These are phyloP conservation scores for Hortiboletus flavorubellus DNA, from an alignment of 768 basidiomycete genomes.

Conservation along the genomic window DNA sequence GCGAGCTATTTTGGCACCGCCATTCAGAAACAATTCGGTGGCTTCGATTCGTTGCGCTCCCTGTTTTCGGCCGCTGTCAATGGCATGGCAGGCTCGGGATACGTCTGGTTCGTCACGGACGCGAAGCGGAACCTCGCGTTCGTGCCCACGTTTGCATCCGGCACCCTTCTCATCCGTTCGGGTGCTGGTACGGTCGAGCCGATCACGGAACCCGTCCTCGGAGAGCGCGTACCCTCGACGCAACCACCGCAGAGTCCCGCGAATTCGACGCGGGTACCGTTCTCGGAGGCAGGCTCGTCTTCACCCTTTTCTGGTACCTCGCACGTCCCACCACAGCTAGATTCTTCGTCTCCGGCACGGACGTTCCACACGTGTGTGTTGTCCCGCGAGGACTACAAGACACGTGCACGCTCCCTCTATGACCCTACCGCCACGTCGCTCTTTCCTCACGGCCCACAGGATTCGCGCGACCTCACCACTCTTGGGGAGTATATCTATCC, in stretches of 20 bases:
- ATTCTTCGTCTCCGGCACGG: slow-evolving; percentile 30
- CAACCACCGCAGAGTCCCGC: background rate
- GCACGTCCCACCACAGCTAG: slow-evolving; percentile 24
- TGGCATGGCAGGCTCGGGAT: slow-evolving; percentile 79
- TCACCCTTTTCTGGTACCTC: slow-evolving; percentile 46
- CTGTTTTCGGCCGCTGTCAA: slow-evolving; percentile 70
- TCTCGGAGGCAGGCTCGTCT: slow-evolving; percentile 24
- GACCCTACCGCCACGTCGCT: slow-evolving; percentile 17
- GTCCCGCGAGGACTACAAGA: slow-evolving; percentile 2
- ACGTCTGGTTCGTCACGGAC: slow-evolving; percentile 86
- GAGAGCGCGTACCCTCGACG: slow-evolving; percentile 14
- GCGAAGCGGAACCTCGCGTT: slow-evolving; percentile 58
- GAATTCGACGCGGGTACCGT: slow-evolving; percentile 20
- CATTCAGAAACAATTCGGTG: slow-evolving; percentile 50
- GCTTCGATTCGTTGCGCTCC: slow-evolving; percentile 66
- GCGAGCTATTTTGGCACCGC: slow-evolving; percentile 15
- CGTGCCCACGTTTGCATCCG: slow-evolving; percentile 84
- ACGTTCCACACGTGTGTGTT: slow-evolving; percentile 26
- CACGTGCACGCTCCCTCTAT: slow-evolving; percentile 26
- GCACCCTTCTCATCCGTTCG: slow-evolving; percentile 79
- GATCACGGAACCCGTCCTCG: slow-evolving; percentile 27
- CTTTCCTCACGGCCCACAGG: slow-evolving; percentile 7
- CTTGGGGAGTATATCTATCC: slow-evolving; percentile 65
- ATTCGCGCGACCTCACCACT: slow-evolving; percentile 24
- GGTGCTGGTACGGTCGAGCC: slow-evolving; percentile 36